Evolutionary conservation across 1,284 basidiomycete species (phyloP).

Genomic region (Trichosporon coremiiforme): DNA sequence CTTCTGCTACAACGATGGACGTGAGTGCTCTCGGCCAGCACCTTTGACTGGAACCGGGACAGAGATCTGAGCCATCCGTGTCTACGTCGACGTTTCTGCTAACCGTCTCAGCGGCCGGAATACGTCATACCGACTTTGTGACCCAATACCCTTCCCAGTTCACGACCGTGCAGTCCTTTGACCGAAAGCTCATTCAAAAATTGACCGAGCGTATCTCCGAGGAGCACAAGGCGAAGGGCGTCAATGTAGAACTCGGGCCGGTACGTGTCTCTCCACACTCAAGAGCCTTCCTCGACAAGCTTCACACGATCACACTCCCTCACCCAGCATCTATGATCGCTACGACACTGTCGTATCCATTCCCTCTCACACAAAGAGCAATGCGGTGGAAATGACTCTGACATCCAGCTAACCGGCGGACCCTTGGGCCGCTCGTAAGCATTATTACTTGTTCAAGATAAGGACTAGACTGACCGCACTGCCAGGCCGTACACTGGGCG

Average conservation of each 20-base stretch:
- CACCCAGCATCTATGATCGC: slow-evolving; percentile 2
- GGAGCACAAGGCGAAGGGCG: slow-evolving; percentile 58
- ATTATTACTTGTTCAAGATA: background rate
- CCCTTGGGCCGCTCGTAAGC: slow-evolving; percentile 54
- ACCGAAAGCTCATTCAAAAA: slow-evolving; percentile 56
- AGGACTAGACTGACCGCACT: background rate
- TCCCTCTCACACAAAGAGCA: background rate
- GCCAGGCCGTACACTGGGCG: slow-evolving; percentile 52
- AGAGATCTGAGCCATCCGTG: background rate
- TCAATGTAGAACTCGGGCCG: slow-evolving; percentile 52
- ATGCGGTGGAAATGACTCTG: background rate
- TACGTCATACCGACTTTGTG: slow-evolving; percentile 53
- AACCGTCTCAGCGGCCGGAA: slow-evolving; percentile 58
- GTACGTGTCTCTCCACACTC: slow-evolving; percentile 31
- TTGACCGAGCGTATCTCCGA: slow-evolving; percentile 57
- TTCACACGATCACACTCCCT: slow-evolving; percentile 8
- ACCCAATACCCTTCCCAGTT: slow-evolving; percentile 59
- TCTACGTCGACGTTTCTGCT: background rate
- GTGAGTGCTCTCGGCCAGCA: slow-evolving; percentile 33
- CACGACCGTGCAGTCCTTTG: slow-evolving; percentile 59
- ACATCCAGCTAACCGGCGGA: slow-evolving; percentile 54
- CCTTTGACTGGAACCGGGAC: background rate
- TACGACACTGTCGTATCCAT: slow-evolving; percentile 1
- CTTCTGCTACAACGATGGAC: slow-evolving; percentile 67
- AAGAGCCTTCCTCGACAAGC: background rate